Base-by-base conservation (phyloP, 1,139 yeast genomes). In the Insectozyma bohioensis region DNA sequence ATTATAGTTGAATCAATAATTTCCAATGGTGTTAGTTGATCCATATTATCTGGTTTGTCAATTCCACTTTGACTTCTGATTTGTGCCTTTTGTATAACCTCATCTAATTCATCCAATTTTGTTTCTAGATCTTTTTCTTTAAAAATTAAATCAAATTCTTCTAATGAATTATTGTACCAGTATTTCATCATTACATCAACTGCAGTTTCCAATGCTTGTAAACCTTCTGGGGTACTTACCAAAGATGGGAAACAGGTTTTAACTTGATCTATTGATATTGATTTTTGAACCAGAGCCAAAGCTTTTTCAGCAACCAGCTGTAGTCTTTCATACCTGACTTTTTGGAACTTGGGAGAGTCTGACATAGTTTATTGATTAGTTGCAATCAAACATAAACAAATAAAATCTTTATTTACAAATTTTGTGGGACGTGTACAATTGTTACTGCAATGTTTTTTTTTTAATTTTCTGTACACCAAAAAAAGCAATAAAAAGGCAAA, bases 71-170 rank as follows among this genome's bases (percentile, higher is more conserved):
- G 29, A 30, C 58, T 54, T 6, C 72, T 45, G 16, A 40, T 26
- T 33, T 61, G 61, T 1, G 94, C 92, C 11, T 64, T 67, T 10
- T 63, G 59, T 14, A 86, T 72, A 16, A 86, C 57, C 26, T 72
- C 78, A 51, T 87, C 96, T 34, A 87, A 59, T 36, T 77, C 80
- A 42, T 79, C 64, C 36, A 87, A 58, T 45, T 80, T 83, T 22
- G 37, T 42, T 38, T 76, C 67, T 1, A 85, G 64, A 17, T 77
- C 68, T 23, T 88, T 62, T 42, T 86, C 95, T 9, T 62, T 54
- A 48, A 78, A 80, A 3, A 86, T 82, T 26, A 77, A 70, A 6
- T 75, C 75, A 43, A 85, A 84, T 52, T 86, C 95, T 23, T 68
- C 62, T 34, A 67, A 52, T 1, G 87, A 73, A 18, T 75, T 72